Conservation (phyloP, 2,329 filamentous ascomycete species). For the Curvularia hawaiiensis region DNA sequence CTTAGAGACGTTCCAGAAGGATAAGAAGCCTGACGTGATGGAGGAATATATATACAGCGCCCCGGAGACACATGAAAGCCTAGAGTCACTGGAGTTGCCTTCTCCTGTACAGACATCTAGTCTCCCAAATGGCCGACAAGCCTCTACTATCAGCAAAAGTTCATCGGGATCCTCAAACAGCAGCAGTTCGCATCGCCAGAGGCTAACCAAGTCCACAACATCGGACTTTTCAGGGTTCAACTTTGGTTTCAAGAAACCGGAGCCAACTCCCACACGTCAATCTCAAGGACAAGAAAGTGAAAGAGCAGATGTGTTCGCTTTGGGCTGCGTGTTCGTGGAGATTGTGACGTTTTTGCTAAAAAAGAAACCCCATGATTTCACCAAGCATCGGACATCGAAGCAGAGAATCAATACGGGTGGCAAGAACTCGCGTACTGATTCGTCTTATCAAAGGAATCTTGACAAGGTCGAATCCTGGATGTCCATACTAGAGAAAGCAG, state of each 20-base stretch:
- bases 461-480: slow-evolving; percentile 74
- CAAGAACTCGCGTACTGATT: slow-evolving; percentile 65
- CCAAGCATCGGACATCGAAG: slow-evolving; percentile 68
- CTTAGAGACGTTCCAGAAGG: slow-evolving; percentile 56
- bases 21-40: slow-evolving; percentile 64
- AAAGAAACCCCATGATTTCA: slow-evolving; percentile 68
- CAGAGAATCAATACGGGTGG: slow-evolving; percentile 57
- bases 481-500: slow-evolving; percentile 64
- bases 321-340: slow-evolving; percentile 75
- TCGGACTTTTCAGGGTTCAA: slow-evolving; percentile 46
- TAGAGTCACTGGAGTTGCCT: slow-evolving; percentile 25
- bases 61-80: slow-evolving; percentile 60
- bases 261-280: slow-evolving; percentile 34
- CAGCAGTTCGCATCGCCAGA: slow-evolving; percentile 40
- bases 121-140: slow-evolving; percentile 29
- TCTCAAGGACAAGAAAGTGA: slow-evolving; percentile 42
- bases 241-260: slow-evolving; percentile 43
- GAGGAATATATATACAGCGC: slow-evolving; percentile 76
- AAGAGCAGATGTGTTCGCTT: slow-evolving; percentile 72
- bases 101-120: slow-evolving; percentile 19
- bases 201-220: slow-evolving; percentile 41
- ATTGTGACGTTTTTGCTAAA: slow-evolving; percentile 72
- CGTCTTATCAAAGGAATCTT: slow-evolving; percentile 74
- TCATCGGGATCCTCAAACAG: slow-evolving; percentile 44
- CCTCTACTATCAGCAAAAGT: slow-evolving; percentile 43